These are phyloP conservation scores for Saussurea involucrata DNA, from an alignment of 129 eudicot species.

Conservation along the genomic window DNA sequence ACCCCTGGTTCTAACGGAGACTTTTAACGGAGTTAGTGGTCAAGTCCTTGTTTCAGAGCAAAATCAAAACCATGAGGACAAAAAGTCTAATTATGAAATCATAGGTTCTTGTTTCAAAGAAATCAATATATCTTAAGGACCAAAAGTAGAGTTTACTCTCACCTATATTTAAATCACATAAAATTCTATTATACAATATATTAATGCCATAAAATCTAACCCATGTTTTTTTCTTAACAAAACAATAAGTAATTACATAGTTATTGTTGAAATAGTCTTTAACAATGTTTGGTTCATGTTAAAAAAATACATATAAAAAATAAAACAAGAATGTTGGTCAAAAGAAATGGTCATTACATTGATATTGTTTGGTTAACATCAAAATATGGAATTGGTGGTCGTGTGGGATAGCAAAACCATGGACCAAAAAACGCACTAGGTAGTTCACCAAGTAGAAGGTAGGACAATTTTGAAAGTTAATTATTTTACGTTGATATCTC, in stretches of 20 bases:
- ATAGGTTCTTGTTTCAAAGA: too few species aligned
- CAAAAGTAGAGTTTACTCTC: too few species aligned
- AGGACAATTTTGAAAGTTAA: background rate
- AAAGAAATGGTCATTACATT: background rate
- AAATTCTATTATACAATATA: background rate
- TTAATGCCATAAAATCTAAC: background rate
- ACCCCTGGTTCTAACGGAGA: too few species aligned
- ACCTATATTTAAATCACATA: background rate
- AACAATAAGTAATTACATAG: too few species aligned
- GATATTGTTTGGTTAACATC: background rate
- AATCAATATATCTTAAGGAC: too few species aligned
- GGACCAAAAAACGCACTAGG: background rate
- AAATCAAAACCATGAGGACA: too few species aligned
- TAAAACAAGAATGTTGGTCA: background rate
- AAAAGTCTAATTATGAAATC: too few species aligned
- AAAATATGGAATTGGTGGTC: background rate
- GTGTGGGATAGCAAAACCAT: background rate
- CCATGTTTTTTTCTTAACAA: background rate
- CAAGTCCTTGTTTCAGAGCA: too few species aligned
- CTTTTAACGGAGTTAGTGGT: too few species aligned
- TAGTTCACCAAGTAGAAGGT: background rate
- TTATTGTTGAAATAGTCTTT: background rate
- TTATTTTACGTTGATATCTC: background rate
- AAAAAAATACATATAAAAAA: background rate
- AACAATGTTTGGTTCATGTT: background rate